phyloP scores from a whole-genome alignment of 441 rosid species.

The Croton setiger region DNA sequence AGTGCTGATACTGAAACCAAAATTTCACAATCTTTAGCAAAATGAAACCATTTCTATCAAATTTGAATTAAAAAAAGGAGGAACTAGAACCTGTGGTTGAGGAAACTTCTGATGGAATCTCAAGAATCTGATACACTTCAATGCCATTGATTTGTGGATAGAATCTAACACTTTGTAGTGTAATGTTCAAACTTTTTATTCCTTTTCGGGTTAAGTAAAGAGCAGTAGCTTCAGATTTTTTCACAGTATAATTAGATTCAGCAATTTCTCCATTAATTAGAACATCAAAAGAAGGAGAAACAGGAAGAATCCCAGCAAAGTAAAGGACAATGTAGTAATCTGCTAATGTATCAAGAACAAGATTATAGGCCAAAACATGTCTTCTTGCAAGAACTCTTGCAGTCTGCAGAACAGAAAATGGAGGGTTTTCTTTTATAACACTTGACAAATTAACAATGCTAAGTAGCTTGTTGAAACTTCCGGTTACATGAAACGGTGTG shows the following conservation, averaged over 20 bases:
- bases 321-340: conserved; percentile 72
- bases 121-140: conserved; percentile 63
- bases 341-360: conserved; percentile 43
- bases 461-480: conserved; percentile 33
- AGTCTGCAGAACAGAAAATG: conserved; percentile 62
- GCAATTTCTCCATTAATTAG: conserved; percentile 52
- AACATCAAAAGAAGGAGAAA: conserved; percentile 65
- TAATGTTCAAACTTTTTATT: conserved; percentile 52
- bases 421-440: conserved; percentile 52
- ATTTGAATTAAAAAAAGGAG: background rate
- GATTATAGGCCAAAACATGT: conserved; percentile 49
- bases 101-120: conserved; percentile 68
- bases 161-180: conserved; percentile 49
- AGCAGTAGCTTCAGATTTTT: conserved; percentile 43
- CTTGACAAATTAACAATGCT: conserved; percentile 32
- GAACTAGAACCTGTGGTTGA: conserved; percentile 70
- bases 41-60: conserved; percentile 15
- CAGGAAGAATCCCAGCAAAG: conserved; percentile 77
- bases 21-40: conserved; percentile 8
- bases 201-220: conserved; percentile 42
- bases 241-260: conserved; percentile 48
- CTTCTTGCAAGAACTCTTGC: conserved; percentile 67
- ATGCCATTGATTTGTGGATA: conserved; percentile 72
- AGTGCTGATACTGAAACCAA: conserved; percentile 76
- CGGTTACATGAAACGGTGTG: conserved; percentile 55